Base-by-base conservation (phyloP, 768 basidiomycete genomes). In the Serendipita sp. region DNA sequence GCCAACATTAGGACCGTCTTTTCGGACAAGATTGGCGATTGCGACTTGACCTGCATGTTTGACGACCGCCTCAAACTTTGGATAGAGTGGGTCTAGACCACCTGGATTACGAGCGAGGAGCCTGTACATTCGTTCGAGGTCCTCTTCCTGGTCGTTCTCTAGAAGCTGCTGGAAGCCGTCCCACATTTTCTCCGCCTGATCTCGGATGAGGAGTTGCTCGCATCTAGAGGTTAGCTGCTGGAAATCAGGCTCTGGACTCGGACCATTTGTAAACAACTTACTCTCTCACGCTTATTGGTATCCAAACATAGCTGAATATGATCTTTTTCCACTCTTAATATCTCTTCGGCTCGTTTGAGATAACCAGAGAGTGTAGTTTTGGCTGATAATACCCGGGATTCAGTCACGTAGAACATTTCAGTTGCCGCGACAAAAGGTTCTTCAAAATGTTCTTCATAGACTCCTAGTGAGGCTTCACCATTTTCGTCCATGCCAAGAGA, bases 21-120 rank as follows among this genome's bases (percentile, higher is more conserved):
- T 80, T 60, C 82, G 76, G 8, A 78, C 78, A 32, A 86, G 73
- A 71, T 86, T 89, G 56, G 85, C 82, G 30, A 97, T 87, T 1
- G 91, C 88, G 32, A 82, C 81, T 66, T 89, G 73, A 32, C 95
- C 95, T 13, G 89, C 84, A 70, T 84, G 83, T 80, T 95, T 96
- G 72, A 98, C 95, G 73, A 95, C 93, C 69, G 88, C 86, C 76
- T 94, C 94, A 71, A 97, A 99, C 71, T 84, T 86, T 78, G 88
- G 89, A 70, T 91, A 82, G 63, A 97, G 75, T 0, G 92, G 93
- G 69, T 95, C 91, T 65, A 97, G 78, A 4, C 94, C 95, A 69
- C 91, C 86, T 15, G 85, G 83, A 66, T 97, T 94, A 36, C 94
- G 87, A 11, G 88, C 85, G 30, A 98, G 79, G 16, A 97, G 78